Evolutionary conservation across 1,139 yeast genomes (phyloP).

Genomic region (Hyphopichia wangnamkhiaoensis): DNA sequence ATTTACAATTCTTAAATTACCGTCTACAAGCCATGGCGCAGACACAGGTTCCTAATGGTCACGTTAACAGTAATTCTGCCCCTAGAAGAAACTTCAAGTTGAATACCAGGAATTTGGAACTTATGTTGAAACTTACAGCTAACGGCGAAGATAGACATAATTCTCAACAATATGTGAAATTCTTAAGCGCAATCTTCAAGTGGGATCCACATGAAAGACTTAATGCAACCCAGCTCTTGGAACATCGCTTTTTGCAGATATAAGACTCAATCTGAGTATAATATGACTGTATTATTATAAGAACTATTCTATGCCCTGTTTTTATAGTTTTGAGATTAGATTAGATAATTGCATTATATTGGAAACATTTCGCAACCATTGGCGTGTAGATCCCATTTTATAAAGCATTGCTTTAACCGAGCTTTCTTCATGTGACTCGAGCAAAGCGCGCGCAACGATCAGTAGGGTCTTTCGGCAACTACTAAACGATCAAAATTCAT

Average conservation of each 20-base stretch:
- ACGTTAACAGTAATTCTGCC: slow-evolving; percentile 14
- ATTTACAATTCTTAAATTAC: slow-evolving; percentile 29
- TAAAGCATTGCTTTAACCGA: too few relatives aligned
- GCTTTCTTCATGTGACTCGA: too few relatives aligned
- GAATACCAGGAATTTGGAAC: slow-evolving; percentile 39
- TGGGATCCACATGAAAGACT: slow-evolving; percentile 59
- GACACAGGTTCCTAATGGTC: slow-evolving; percentile 18
- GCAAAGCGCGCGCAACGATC: too few relatives aligned
- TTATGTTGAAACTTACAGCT: slow-evolving; percentile 37
- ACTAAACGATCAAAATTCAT: too few relatives aligned
- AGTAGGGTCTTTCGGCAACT: too few relatives aligned
- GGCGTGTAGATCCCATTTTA: too few relatives aligned
- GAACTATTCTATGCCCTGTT: too few relatives aligned
- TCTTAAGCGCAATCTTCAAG: slow-evolving; percentile 43
- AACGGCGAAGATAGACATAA: slow-evolving; percentile 24
- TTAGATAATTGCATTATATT: too few relatives aligned
- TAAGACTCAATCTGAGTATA: not conserved
- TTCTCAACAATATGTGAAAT: slow-evolving; percentile 21
- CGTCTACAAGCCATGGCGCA: slow-evolving; percentile 18
- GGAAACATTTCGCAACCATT: too few relatives aligned
- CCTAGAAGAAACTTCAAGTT: slow-evolving; percentile 28
- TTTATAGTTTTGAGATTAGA: too few relatives aligned
- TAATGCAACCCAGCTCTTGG: slow-evolving; percentile 43
- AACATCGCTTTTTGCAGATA: slow-evolving; percentile 32
- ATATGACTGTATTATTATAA: too few relatives aligned